Evolutionary conservation across 768 basidiomycete species (phyloP).

Genomic region (Sistotremastrum suecicum): DNA sequence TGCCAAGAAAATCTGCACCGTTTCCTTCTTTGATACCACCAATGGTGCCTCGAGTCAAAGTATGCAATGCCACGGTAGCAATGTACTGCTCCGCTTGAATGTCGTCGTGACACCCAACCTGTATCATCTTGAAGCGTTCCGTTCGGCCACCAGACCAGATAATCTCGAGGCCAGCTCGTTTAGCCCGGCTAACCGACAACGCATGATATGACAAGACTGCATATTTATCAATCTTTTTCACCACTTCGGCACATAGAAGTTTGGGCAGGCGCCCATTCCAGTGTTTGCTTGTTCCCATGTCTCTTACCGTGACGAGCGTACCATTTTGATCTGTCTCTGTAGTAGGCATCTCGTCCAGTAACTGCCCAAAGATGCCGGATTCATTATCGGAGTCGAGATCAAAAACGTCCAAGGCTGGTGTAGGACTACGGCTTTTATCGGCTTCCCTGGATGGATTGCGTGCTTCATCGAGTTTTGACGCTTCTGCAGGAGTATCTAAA

Average conservation of each 20-base stretch:
- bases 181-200: conserved; percentile 61
- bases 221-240: conserved; percentile 55
- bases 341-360: conserved; percentile 52
- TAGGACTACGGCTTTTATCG: no score
- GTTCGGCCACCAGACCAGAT: conserved; percentile 52
- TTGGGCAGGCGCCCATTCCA: conserved; percentile 77
- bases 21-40: conserved; percentile 47
- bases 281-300: conserved; percentile 75
- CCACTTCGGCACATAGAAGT: conserved; percentile 48
- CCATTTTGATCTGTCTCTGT: conserved; percentile 45
- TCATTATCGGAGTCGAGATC: conserved; percentile 36
- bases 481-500: no score
- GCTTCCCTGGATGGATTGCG: no score
- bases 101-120: conserved; percentile 66
- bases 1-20: conserved; percentile 28
- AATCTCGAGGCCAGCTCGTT: conserved; percentile 56
- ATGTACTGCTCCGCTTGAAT: conserved; percentile 84
- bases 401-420: conserved; percentile 28
- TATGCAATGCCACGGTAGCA: conserved; percentile 73
- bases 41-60: conserved; percentile 47
- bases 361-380: conserved; percentile 50
- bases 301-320: conserved; percentile 36
- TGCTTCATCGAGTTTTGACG: no score
- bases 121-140: conserved; percentile 69
- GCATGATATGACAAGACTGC: conserved; percentile 56